phyloP scores from a whole-genome alignment of 768 basidiomycete species.

The Podaxis sp. region DNA sequence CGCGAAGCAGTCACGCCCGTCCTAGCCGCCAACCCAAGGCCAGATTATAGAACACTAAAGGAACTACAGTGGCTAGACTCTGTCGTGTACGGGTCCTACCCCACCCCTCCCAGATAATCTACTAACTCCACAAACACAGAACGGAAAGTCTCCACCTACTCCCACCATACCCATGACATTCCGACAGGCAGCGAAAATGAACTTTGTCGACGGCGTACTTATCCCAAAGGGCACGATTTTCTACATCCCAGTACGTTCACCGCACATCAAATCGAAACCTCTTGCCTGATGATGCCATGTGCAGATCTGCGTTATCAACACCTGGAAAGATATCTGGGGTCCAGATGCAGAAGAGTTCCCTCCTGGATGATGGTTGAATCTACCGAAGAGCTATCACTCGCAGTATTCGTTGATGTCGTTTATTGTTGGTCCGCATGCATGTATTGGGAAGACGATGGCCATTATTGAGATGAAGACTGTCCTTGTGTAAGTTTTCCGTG shows the following conservation, averaged over 20 bases:
- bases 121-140: conserved; percentile 18
- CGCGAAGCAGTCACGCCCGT: conserved; percentile 42
- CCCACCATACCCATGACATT: conserved; percentile 40
- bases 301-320: conserved; percentile 50
- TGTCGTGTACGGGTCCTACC: conserved; percentile 27
- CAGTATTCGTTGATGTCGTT: conserved; percentile 39
- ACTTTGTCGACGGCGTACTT: conserved; percentile 42
- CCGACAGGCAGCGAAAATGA: conserved; percentile 34
- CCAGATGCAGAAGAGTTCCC: conserved; percentile 49
- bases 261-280: neutral
- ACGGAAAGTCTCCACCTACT: conserved; percentile 44
- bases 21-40: conserved; percentile 29
- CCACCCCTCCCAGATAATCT: neutral
- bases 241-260: conserved; percentile 35
- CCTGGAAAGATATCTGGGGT: conserved; percentile 49
- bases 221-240: conserved; percentile 40
- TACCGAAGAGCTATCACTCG: conserved; percentile 33
- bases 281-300: too few relatives aligned
- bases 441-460: conserved; percentile 30
- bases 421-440: conserved; percentile 31
- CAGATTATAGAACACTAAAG: conserved; percentile 40
- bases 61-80: conserved; percentile 40
- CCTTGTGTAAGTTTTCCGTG: conserved; percentile 27
- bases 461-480: conserved; percentile 49
- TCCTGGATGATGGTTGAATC: conserved; percentile 44